These are phyloP conservation scores for Phoma sp. DNA, from an alignment of 2,329 filamentous ascomycete genomes.

Conservation along the genomic window DNA sequence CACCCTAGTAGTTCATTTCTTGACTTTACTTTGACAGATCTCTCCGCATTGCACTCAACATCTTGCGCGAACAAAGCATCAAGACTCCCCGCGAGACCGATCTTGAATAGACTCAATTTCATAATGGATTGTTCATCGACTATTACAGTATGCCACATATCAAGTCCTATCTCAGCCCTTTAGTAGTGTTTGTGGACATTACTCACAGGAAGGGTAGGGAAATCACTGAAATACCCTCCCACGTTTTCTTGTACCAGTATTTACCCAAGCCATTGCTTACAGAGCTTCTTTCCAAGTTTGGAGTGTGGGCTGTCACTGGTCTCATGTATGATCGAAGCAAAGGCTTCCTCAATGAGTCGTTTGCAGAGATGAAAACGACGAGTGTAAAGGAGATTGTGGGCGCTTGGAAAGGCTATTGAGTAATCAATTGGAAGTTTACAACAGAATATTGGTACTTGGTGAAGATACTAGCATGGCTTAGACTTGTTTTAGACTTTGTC, in stretches of 20 bases:
- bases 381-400: conserved; percentile 21
- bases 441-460: no score
- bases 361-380: conserved; percentile 24
- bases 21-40: no score
- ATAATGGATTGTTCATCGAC: conserved; percentile 41
- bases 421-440: neutral
- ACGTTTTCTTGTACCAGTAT: conserved; percentile 17
- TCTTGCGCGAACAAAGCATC: conserved; percentile 12
- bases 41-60: conserved; percentile 13
- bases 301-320: conserved; percentile 18
- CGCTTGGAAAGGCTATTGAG: conserved; percentile 15
- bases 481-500: no score
- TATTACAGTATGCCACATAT: conserved; percentile 40
- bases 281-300: conserved; percentile 21
- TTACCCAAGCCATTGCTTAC: conserved; percentile 26
- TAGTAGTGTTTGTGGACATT: conserved; percentile 25
- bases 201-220: conserved; percentile 19
- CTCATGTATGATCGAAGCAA: conserved; percentile 12
- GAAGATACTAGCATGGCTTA: neutral
- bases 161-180: conserved; percentile 23
- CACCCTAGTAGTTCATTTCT: neutral
- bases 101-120: conserved; percentile 37
- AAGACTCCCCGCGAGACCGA: conserved; percentile 26
- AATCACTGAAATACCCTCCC: conserved; percentile 27
- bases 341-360: conserved; percentile 25